Conservation (phyloP, 164 flowering plant species). For the Chimonanthus salicifolius region DNA sequence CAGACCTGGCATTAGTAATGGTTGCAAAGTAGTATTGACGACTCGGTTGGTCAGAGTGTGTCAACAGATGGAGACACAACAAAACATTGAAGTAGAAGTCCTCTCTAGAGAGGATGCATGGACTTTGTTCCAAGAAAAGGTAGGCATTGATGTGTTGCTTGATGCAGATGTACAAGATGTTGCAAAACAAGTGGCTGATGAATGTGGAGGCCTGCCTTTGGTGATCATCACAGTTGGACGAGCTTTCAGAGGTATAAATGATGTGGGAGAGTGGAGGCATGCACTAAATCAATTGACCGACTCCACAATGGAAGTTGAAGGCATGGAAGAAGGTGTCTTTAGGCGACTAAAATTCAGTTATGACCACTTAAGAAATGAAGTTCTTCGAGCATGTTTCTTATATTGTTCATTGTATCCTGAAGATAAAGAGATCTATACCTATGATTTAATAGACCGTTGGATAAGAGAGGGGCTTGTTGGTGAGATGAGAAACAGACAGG, state of each 20-base stretch:
- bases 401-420: constrained; percentile 17
- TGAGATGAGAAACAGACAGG: constrained; percentile 9
- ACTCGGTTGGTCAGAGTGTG: constrained; percentile 7
- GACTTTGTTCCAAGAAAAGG: constrained; percentile 9
- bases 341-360: constrained; percentile 10
- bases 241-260: constrained; percentile 8
- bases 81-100: constrained; percentile 6
- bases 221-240: constrained; percentile 10
- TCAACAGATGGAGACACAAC: constrained; percentile 4
- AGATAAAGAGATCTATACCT: constrained; percentile 1
- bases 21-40: constrained; percentile 6
- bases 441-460: constrained; percentile 13
- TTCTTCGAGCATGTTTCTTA: constrained; percentile 6
- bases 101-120: constrained; percentile 12
- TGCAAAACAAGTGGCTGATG: constrained; percentile 6
- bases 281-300: constrained; percentile 9
- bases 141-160: background rate
- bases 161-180: background rate
- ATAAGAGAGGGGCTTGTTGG: constrained; percentile 22
- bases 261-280: constrained; percentile 7
- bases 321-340: constrained; percentile 12
- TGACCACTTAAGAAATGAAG: background rate
- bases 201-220: constrained; percentile 14
- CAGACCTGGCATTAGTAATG: background rate
- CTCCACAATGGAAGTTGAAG: background rate